phyloP scores from a whole-genome alignment of 1,139 yeast genomes.

The Protomyces inouyei region DNA sequence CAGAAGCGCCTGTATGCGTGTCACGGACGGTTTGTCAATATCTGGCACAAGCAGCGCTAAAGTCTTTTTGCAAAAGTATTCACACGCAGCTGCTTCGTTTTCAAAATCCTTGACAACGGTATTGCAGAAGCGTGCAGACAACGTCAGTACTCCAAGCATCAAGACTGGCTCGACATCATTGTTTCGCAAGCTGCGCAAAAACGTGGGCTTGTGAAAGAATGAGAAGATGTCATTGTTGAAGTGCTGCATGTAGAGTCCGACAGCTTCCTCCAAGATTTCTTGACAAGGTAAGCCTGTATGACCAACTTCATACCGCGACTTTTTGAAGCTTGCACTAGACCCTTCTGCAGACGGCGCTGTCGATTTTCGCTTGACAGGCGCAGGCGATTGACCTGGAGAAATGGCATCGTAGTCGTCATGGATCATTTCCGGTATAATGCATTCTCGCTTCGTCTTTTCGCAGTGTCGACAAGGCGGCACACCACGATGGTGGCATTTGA shows the following conservation, averaged over 20 bases:
- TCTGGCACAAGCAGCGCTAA: constrained; percentile 22
- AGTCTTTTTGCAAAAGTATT: constrained; percentile 18
- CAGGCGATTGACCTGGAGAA: constrained; percentile 4
- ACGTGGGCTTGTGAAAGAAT: constrained; percentile 18
- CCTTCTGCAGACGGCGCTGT: constrained; percentile 9
- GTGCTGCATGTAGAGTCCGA: constrained; percentile 16
- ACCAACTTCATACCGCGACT: constrained; percentile 10
- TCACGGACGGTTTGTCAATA: constrained; percentile 16
- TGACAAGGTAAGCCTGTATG: constrained; percentile 14
- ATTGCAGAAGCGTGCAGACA: constrained; percentile 19
- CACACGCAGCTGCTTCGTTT: constrained; percentile 22
- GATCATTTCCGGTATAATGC: constrained; percentile 18
- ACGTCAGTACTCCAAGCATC: constrained; percentile 19
- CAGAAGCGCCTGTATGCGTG: constrained; percentile 15
- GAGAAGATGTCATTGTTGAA: constrained; percentile 23
- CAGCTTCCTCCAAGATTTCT: constrained; percentile 16
- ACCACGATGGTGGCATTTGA: constrained; percentile 23
- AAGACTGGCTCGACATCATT: constrained; percentile 19
- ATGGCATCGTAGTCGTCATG: constrained; percentile 2
- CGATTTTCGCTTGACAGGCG: constrained; percentile 14
- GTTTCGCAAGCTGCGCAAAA: constrained; percentile 11
- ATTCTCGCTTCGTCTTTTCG: constrained; percentile 16
- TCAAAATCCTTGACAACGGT: constrained; percentile 20
- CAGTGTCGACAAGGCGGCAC: constrained; percentile 25
- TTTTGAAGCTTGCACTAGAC: constrained; percentile 8